These are phyloP conservation scores for Fraxinus sp. DNA, from an alignment of 305 asterid species.

Conservation along the genomic window DNA sequence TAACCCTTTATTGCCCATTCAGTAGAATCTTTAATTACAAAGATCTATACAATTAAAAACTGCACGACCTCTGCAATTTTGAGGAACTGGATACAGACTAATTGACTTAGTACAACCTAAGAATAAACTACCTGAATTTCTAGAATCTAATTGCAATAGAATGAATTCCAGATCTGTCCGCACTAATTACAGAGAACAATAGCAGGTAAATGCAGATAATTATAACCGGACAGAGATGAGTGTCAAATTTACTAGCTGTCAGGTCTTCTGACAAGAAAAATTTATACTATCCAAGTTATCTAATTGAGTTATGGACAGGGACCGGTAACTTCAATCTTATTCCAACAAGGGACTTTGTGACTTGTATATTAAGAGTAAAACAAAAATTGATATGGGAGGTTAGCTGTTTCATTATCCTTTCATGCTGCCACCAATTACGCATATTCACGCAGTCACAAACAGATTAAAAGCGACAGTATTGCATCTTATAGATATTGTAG, in stretches of 20 bases:
- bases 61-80: background rate
- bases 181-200: background rate
- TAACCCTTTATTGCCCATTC: background rate
- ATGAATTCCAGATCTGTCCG: background rate
- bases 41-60: background rate
- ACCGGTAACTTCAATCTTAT: background rate
- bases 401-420: conserved; percentile 10
- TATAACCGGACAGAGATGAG: background rate
- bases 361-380: background rate
- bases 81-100: background rate
- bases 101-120: background rate
- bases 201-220: background rate
- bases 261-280: background rate
- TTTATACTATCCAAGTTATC: background rate
- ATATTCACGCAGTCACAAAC: background rate
- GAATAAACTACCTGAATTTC: background rate
- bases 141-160: background rate
- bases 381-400: background rate
- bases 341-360: background rate
- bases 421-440: background rate
- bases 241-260: background rate
- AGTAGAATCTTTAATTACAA: background rate
- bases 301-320: background rate
- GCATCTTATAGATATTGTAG: background rate
- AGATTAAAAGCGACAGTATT: background rate